phyloP scores from a whole-genome alignment of 352 stramenopile species.

The Peronosclerospora sorghi region DNA sequence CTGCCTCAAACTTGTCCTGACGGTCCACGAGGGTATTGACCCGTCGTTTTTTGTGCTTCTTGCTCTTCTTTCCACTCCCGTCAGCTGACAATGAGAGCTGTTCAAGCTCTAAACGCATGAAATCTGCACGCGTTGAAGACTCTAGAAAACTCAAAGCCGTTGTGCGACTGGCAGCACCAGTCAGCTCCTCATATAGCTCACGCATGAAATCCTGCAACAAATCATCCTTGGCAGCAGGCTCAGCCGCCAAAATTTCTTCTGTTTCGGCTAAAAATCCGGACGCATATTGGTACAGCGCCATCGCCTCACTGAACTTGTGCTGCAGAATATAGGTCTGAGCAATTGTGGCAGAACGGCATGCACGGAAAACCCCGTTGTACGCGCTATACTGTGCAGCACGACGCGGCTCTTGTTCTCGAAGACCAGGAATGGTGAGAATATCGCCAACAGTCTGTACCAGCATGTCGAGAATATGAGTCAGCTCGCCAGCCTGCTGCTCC shows the following conservation, averaged over 20 bases:
- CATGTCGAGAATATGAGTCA: constrained; percentile 78
- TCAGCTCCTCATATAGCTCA: constrained; percentile 46
- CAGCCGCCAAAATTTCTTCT: constrained; percentile 40
- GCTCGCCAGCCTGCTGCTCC: constrained; percentile 38
- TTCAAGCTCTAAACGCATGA: constrained; percentile 53
- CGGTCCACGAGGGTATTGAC: constrained; percentile 22
- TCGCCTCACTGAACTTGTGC: constrained; percentile 55
- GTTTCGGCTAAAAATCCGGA: constrained; percentile 45
- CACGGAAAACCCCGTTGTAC: constrained; percentile 60
- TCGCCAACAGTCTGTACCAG: constrained; percentile 70
- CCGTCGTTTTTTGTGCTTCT: constrained; percentile 32
- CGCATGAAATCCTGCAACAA: constrained; percentile 55
- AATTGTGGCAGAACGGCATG: constrained; percentile 46
- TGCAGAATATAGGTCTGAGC: constrained; percentile 56
- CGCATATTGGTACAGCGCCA: constrained; percentile 66
- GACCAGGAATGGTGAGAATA: constrained; percentile 54
- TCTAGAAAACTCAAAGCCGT: constrained; percentile 66
- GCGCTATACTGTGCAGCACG: constrained; percentile 47
- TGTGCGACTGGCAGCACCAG: constrained; percentile 50
- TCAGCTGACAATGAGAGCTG: constrained; percentile 34
- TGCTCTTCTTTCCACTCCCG: constrained; percentile 48
- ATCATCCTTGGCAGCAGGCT: constrained; percentile 50
- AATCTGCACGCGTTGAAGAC: constrained; percentile 38
- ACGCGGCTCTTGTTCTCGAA: constrained; percentile 42
- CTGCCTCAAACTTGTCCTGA: constrained; percentile 28